phyloP scores from a whole-genome alignment of 805 yeast genomes.

The Lipomyces orientalis region DNA sequence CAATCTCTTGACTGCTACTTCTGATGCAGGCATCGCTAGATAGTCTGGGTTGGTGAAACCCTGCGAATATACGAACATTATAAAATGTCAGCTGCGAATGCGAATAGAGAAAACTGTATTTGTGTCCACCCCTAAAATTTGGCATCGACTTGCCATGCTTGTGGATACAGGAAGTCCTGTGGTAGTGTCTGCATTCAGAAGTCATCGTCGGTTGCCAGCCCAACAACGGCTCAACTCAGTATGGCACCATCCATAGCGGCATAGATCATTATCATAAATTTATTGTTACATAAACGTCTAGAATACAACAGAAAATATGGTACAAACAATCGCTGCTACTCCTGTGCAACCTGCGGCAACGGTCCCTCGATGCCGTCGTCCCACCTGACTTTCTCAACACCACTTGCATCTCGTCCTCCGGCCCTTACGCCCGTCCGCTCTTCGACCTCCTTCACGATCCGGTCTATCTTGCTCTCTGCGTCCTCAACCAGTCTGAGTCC shows the following conservation, averaged over 20 bases:
- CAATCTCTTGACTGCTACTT: no score
- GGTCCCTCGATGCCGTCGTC: background rate
- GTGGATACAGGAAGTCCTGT: no score
- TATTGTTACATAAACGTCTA: background rate
- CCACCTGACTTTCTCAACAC: background rate
- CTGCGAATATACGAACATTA: no score
- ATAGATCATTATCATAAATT: background rate
- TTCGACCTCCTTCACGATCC: background rate
- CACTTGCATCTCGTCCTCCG: background rate
- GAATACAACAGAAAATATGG: background rate
- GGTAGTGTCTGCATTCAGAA: no score
- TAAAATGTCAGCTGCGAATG: no score
- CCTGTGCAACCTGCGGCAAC: background rate
- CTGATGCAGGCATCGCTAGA: no score
- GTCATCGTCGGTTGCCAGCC: no score
- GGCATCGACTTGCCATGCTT: no score
- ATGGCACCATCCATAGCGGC: background rate
- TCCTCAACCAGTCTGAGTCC: background rate
- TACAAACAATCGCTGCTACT: background rate
- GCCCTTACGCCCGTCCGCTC: background rate
- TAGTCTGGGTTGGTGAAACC: no score
- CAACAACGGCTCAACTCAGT: no score
- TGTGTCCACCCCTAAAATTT: no score
- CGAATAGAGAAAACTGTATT: no score
- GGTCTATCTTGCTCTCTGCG: background rate